Conservation (phyloP, 2,329 filamentous ascomycete species). For the Claviceps spartinae region DNA sequence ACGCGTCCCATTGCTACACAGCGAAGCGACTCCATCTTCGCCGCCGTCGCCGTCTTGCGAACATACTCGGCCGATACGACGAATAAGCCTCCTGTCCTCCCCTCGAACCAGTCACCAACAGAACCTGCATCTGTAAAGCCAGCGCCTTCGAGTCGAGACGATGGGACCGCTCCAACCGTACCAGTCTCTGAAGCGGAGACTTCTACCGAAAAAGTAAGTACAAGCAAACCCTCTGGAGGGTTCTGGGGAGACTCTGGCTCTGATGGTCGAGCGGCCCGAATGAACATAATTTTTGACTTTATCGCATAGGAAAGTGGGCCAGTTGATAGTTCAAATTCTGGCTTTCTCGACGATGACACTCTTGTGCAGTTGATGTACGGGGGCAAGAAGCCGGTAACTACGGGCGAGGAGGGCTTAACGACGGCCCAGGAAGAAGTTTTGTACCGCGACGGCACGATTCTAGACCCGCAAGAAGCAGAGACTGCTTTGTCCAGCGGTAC, state of each 20-base stretch:
- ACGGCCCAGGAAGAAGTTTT: slow-evolving; percentile 30
- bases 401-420: slow-evolving; percentile 22
- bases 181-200: too few relatives aligned
- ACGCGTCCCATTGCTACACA: slow-evolving; percentile 14
- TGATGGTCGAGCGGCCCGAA: not conserved
- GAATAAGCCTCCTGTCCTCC: slow-evolving; percentile 2
- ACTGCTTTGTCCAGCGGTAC: slow-evolving; percentile 14
- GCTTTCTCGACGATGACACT: slow-evolving; percentile 21
- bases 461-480: slow-evolving; percentile 20
- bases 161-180: not conserved
- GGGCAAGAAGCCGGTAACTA: slow-evolving; percentile 17
- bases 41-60: slow-evolving; percentile 10
- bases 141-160: not conserved
- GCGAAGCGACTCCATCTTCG: slow-evolving; percentile 12
- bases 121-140: slow-evolving; percentile 2
- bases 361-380: slow-evolving; percentile 25
- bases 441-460: slow-evolving; percentile 28
- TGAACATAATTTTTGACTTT: not conserved
- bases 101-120: not conserved
- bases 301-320: not conserved
- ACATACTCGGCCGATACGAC: slow-evolving; percentile 20
- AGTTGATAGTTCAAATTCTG: slow-evolving; percentile 7
- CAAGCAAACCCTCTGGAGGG: not conserved
- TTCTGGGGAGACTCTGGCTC: not conserved
- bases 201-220: not conserved